phyloP scores from a whole-genome alignment of 371 early-diverging fungal species.

The Funneliformis caledonium region DNA sequence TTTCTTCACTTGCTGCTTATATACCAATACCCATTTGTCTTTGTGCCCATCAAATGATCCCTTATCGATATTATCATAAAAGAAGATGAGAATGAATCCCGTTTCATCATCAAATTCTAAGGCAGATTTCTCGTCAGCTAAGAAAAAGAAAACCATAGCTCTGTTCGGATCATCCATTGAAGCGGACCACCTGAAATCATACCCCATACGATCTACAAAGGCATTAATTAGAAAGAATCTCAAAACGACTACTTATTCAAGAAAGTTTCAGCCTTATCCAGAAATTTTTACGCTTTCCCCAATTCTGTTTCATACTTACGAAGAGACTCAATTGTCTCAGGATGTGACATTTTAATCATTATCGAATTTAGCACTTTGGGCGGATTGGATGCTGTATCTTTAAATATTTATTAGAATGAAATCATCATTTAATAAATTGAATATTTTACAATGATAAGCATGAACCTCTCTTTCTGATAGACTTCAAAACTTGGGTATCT shows the following conservation, averaged over 20 bases:
- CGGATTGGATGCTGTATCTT: conserved; percentile 6
- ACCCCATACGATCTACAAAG: conserved; percentile 26
- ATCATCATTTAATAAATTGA: conserved; percentile 15
- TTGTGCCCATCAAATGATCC: conserved; percentile 25
- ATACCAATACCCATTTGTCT: conserved; percentile 3
- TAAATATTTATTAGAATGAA: conserved; percentile 35
- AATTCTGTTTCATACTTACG: conserved; percentile 9
- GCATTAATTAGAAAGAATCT: conserved; percentile 25
- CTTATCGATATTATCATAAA: conserved; percentile 30
- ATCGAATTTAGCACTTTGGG: not conserved
- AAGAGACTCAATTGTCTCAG: conserved; percentile 32
- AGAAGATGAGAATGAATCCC: not conserved
- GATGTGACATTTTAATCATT: not conserved
- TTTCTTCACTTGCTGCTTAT: conserved; percentile 25
- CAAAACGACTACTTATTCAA: not conserved
- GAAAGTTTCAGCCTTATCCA: conserved; percentile 24
- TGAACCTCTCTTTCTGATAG: not conserved
- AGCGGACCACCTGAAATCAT: conserved; percentile 21
- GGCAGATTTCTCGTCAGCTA: not conserved
- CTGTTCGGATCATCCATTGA: not conserved
- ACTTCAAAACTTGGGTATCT: conserved; percentile 25
- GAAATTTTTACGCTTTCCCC: conserved; percentile 30
- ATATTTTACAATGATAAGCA: conserved; percentile 20
- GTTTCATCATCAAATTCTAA: conserved; percentile 12
- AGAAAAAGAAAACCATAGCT: not conserved